phyloP scores from a whole-genome alignment of 805 yeast genomes.

The Lipomyces sp. region DNA sequence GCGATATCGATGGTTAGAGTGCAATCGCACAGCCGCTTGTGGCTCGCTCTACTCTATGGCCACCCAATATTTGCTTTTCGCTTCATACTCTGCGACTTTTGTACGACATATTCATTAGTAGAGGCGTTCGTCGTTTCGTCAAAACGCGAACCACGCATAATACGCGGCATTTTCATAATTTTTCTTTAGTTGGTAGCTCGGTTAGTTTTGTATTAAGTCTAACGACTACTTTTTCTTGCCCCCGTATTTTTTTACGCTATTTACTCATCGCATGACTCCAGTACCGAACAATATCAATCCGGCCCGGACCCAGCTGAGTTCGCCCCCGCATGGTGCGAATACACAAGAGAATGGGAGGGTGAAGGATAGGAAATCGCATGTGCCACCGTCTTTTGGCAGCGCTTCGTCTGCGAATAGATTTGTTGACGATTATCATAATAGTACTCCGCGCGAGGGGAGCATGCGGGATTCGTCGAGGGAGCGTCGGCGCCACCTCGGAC shows the following conservation, averaged over 20 bases:
- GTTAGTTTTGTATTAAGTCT: neutral
- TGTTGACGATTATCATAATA: neutral
- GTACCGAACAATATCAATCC: neutral
- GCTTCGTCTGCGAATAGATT: neutral
- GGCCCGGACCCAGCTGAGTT: neutral
- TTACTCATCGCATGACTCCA: constrained; percentile 4
- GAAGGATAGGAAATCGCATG: constrained; percentile 4
- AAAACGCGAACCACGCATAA: neutral
- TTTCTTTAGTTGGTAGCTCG: neutral
- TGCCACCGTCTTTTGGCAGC: constrained; percentile 1
- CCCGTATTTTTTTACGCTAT: neutral
- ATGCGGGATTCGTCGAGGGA: neutral
- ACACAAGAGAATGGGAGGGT: neutral
- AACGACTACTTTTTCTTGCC: neutral
- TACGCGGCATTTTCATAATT: neutral
- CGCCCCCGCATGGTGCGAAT: neutral
- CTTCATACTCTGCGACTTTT: neutral
- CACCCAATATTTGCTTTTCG: no score
- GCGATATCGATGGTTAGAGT: neutral
- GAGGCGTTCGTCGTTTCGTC: neutral
- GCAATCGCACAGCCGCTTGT: neutral
- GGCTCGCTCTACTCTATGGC: no score
- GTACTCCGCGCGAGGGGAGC: neutral
- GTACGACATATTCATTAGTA: neutral
- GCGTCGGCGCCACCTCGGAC: constrained; percentile 5